Evolutionary conservation across 306 rosid genomes (phyloP), one percentile per base, ranked within the genome.

Genomic region (Cicer arietinum): DNA sequence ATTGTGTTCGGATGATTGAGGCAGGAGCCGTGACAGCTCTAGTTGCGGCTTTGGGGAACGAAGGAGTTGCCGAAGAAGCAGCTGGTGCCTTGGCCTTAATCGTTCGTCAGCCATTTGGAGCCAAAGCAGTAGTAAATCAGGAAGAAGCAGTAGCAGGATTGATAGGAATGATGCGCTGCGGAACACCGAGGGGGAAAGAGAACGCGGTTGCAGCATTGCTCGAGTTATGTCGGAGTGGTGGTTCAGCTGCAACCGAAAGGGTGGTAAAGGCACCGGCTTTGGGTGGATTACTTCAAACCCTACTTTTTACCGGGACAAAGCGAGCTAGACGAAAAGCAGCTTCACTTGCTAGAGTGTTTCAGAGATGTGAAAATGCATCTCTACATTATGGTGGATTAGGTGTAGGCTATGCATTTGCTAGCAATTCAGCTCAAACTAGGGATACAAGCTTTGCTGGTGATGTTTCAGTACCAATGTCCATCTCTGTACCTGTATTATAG

Each of bases 241-340:
- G 96, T 40, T 54, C 88, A 6, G 89, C 90, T 47, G 86, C 94
- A 47, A 91, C 92, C 0, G 98, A 91, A 80, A 90, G 81, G 78
- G 98, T 94, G 17, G 86, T 87, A 11, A 88, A 82, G 85, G 96
- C 90, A 1, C 98, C 98, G 0, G 86, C 94, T 50, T 87, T 94
- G 82, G 97, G 91, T 3, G 91, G 94, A 7, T 83, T 94, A 71
- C 97, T 94, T 70, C 98, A 91, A 84, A 79, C 87, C 42, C 84
- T 94, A 67, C 77, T 90, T 35, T 94, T 90, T 59, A 94, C 98
- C 0, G 98, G 98, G 10, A 94, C 98, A 42, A 94, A 91, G 69
- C 84, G 98, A 17, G 98, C 98, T 6, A 87, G 97, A 79, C 80
- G 98, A 73, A 94, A 94, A 88, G 98, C 98, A 20, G 98, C 98